Conservation (phyloP, 2,329 filamentous ascomycete genomes). For the Anisogramma anomala region DNA sequence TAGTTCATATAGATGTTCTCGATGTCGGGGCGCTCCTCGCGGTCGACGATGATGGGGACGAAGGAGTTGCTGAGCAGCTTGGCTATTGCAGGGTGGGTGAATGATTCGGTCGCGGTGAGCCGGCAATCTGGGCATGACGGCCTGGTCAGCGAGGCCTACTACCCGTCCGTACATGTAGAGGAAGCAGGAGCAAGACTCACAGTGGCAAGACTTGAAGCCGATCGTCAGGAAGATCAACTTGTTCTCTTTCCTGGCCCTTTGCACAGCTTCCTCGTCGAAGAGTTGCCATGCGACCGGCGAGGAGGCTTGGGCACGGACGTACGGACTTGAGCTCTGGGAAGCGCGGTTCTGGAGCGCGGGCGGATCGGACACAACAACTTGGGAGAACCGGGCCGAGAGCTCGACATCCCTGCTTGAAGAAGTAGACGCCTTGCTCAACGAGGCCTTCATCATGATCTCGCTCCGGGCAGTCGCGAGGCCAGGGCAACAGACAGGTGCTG, state of each 20-base stretch:
- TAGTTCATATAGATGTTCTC: constrained; percentile 99
- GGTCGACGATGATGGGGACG: constrained; percentile 83
- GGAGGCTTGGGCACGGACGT: constrained; percentile 59
- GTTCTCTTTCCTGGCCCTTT: constrained; percentile 68
- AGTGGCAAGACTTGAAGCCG: constrained; percentile 91
- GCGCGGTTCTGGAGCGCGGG: constrained; percentile 27
- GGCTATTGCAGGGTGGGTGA: constrained; percentile 72
- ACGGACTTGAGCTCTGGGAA: constrained; percentile 35
- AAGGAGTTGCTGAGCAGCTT: constrained; percentile 75
- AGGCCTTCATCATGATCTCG: constrained; percentile 23
- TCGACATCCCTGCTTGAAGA: constrained; percentile 9
- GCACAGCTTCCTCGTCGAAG: constrained; percentile 66
- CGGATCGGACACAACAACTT: constrained; percentile 9
- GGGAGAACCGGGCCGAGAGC: constrained; percentile 13
- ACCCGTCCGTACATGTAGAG: background rate
- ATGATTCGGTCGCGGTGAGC: constrained; percentile 87
- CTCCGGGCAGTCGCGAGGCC: background rate
- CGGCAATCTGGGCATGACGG: constrained; percentile 51
- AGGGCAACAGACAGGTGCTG: background rate
- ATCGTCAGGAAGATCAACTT: constrained; percentile 88
- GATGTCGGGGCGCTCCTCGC: constrained; percentile 86
- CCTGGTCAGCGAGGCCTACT: background rate
- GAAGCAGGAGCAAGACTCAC: constrained; percentile 45
- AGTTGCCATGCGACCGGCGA: constrained; percentile 89
- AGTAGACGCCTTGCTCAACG: constrained; percentile 20